Evolutionary conservation across 352 stramenopile genomes (phyloP).

Genomic region (Thraustotheca clavata): DNA sequence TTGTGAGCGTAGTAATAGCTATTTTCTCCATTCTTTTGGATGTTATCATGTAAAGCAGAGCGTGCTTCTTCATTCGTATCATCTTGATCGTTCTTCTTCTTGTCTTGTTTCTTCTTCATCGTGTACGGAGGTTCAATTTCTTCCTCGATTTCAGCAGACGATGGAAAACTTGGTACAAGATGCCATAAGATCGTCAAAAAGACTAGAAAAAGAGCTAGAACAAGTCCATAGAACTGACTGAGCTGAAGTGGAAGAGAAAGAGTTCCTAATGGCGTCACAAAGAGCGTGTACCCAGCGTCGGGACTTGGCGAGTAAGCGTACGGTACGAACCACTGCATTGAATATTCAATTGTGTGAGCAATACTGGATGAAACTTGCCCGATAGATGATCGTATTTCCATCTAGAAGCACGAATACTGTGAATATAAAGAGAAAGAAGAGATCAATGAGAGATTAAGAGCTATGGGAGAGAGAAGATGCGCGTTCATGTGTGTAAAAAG

Average conservation of each 20-base stretch:
- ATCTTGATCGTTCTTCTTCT: constrained; percentile 1
- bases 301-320: constrained; percentile 64
- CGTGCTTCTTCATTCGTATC: constrained; percentile 22
- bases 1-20: constrained; percentile 81
- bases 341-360: too few species aligned
- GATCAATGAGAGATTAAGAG: too few species aligned
- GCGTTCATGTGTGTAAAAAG: too few species aligned
- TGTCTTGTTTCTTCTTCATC: constrained; percentile 25
- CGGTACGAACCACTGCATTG: constrained; percentile 48
- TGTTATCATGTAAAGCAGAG: constrained; percentile 51
- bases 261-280: constrained; percentile 64
- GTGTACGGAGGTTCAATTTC: constrained; percentile 21
- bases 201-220: constrained; percentile 34
- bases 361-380: too few species aligned
- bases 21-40: constrained; percentile 58
- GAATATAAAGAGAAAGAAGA: too few species aligned
- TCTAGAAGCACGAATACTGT: too few species aligned
- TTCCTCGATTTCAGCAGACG: neutral
- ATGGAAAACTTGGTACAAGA: neutral
- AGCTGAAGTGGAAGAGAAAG: constrained; percentile 35
- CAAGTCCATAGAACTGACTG: constrained; percentile 27
- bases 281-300: constrained; percentile 43
- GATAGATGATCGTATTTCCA: too few species aligned
- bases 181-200: constrained; percentile 22
- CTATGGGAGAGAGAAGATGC: too few species aligned